phyloP scores from a whole-genome alignment of 768 basidiomycete genomes.

The Termitomyces sp. region DNA sequence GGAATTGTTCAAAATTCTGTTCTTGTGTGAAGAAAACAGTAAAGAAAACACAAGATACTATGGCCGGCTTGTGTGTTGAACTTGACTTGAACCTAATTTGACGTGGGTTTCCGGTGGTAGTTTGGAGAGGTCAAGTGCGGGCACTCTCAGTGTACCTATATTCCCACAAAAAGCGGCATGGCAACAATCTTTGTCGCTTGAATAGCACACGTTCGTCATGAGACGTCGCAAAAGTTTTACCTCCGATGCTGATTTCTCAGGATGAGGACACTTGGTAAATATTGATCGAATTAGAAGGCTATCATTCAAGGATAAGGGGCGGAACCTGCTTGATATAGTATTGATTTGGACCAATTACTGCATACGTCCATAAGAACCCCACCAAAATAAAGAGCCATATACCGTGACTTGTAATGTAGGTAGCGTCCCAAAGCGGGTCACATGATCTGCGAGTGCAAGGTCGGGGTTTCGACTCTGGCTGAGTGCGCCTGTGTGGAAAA shows the following conservation, averaged over 20 bases:
- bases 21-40: neutral
- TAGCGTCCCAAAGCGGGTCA: too few species aligned
- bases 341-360: neutral
- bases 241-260: neutral
- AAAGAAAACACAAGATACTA: neutral
- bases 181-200: too few species aligned
- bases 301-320: neutral
- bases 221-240: slow-evolving; percentile 1
- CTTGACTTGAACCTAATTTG: neutral
- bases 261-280: neutral
- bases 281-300: neutral
- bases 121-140: neutral
- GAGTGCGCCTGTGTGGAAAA: too few species aligned
- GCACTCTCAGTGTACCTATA: neutral
- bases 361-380: neutral
- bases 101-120: neutral
- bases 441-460: too few species aligned
- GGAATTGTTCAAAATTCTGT: neutral
- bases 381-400: neutral
- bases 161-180: neutral
- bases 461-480: too few species aligned
- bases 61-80: neutral
- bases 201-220: neutral
- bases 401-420: neutral
- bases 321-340: neutral